These are phyloP conservation scores for Ballota nigra DNA, from an alignment of 257 asterid species.

Conservation along the genomic window DNA sequence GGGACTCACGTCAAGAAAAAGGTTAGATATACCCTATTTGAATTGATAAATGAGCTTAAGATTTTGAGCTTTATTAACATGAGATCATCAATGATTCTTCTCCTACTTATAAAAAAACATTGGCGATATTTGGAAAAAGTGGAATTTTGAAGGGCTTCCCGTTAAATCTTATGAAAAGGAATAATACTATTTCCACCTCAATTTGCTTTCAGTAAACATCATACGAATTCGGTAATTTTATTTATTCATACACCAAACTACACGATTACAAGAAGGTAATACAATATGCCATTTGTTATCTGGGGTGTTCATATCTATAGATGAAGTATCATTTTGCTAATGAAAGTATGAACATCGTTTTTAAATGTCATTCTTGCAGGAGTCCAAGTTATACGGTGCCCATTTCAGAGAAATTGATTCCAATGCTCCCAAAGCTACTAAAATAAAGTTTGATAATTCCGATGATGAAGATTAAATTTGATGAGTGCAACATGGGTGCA, in stretches of 20 bases:
- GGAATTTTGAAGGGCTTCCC: background rate
- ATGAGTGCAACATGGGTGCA: background rate
- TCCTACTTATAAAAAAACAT: background rate
- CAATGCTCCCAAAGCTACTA: conserved; percentile 93
- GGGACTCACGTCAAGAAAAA: conserved; percentile 99
- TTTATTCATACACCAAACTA: background rate
- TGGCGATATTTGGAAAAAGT: background rate
- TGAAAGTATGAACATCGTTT: background rate
- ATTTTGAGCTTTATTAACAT: background rate
- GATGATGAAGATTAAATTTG: conserved; percentile 67
- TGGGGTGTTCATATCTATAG: background rate
- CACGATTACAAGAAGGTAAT: background rate
- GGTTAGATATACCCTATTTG: conserved; percentile 35
- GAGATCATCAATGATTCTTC: background rate
- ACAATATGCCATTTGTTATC: background rate
- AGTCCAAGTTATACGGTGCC: conserved; percentile 92
- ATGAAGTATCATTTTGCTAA: background rate
- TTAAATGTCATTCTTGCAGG: conserved; percentile 43
- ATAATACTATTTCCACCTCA: background rate
- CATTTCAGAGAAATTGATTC: conserved; percentile 84
- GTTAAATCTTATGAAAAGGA: background rate
- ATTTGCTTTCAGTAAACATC: background rate
- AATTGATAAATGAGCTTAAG: background rate
- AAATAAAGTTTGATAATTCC: conserved; percentile 63
- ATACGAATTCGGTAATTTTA: background rate